A percentile compares a stretch with the other conserved stretches of the same genome.
phyloP scores from a whole-genome alignment of 1,284 basidiomycete species.

The Rhodotorula sp. region DNA sequence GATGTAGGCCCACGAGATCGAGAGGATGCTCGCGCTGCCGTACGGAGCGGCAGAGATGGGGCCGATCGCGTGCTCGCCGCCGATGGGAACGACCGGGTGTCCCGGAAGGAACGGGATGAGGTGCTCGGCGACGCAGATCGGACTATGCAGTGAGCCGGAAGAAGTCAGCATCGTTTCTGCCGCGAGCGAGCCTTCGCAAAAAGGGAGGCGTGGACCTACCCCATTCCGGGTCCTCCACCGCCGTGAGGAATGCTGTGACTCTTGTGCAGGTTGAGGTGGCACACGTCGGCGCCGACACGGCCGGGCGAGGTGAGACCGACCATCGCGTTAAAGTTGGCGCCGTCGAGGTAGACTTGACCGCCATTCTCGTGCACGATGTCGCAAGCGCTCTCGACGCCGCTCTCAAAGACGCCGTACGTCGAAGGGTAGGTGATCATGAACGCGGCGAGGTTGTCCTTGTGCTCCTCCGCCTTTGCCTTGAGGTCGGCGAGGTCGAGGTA shows the following conservation, averaged over 20 bases:
- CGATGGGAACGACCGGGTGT: slow-evolving; percentile 74
- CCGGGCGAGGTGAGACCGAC: slow-evolving; percentile 95
- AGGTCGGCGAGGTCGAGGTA: slow-evolving; percentile 87
- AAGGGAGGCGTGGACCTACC: slow-evolving; percentile 53
- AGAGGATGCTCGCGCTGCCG: slow-evolving; percentile 89
- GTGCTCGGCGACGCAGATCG: slow-evolving; percentile 91
- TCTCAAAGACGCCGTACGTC: slow-evolving; percentile 96
- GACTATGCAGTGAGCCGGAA: slow-evolving; percentile 55
- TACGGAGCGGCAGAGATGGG: slow-evolving; percentile 89
- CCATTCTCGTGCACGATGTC: slow-evolving; percentile 90
- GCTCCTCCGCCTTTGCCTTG: slow-evolving; percentile 77
- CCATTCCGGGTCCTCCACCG: slow-evolving; percentile 93
- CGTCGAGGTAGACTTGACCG: slow-evolving; percentile 96
- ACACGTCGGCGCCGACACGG: slow-evolving; percentile 92
- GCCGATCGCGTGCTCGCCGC: slow-evolving; percentile 71
- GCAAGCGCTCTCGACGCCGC: slow-evolving; percentile 79
- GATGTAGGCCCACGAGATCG: slow-evolving; percentile 79
- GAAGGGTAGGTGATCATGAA: slow-evolving; percentile 83
- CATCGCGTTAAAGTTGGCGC: slow-evolving; percentile 91
- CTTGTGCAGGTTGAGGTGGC: slow-evolving; percentile 97
- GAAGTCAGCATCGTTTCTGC: background rate
- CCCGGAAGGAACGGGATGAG: slow-evolving; percentile 90
- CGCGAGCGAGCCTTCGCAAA: no score
- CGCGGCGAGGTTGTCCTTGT: slow-evolving; percentile 87
- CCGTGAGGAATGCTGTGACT: slow-evolving; percentile 95